Conservation (phyloP, 495 filamentous ascomycete species). For the Aspergillus carlsbadensis region DNA sequence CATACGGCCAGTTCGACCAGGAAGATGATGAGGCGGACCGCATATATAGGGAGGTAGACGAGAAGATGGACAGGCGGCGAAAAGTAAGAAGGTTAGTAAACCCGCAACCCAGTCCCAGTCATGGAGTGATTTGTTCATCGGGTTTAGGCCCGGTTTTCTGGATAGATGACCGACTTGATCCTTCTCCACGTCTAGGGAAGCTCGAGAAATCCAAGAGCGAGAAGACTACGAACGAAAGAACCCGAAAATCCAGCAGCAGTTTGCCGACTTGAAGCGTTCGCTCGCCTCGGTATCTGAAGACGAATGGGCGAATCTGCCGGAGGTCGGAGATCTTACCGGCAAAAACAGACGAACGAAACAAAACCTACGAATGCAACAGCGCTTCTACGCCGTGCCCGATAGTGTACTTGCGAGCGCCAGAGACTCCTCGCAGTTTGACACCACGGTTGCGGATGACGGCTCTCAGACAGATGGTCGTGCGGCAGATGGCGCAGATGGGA, state of each 20-base stretch:
- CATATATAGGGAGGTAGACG: constrained; percentile 93
- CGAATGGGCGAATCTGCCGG: constrained; percentile 93
- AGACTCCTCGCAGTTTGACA: constrained; percentile 77
- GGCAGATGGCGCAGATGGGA: constrained; percentile 66
- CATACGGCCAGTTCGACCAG: constrained; percentile 88
- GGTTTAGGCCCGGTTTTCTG: constrained; percentile 54
- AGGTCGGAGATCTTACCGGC: constrained; percentile 94
- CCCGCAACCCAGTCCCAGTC: constrained; percentile 20
- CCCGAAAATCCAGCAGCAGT: constrained; percentile 98
- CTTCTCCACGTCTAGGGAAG: constrained; percentile 78
- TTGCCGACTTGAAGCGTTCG: constrained; percentile 90
- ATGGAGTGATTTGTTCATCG: constrained; percentile 69
- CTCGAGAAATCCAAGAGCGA: constrained; percentile 83
- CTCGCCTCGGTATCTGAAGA: constrained; percentile 88
- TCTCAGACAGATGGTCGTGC: constrained; percentile 42
- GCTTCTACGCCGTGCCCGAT: constrained; percentile 96
- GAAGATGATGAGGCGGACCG: constrained; percentile 97
- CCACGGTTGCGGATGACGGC: constrained; percentile 79
- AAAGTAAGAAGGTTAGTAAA: constrained; percentile 84
- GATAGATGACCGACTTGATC: constrained; percentile 84
- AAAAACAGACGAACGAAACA: constrained; percentile 84
- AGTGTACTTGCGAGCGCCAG: constrained; percentile 88
- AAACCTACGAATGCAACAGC: constrained; percentile 69
- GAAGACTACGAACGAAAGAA: constrained; percentile 96
- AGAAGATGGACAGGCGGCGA: constrained; percentile 89